phyloP scores from a whole-genome alignment of 2,329 filamentous ascomycete species.

The Alternaria incomplexa region DNA sequence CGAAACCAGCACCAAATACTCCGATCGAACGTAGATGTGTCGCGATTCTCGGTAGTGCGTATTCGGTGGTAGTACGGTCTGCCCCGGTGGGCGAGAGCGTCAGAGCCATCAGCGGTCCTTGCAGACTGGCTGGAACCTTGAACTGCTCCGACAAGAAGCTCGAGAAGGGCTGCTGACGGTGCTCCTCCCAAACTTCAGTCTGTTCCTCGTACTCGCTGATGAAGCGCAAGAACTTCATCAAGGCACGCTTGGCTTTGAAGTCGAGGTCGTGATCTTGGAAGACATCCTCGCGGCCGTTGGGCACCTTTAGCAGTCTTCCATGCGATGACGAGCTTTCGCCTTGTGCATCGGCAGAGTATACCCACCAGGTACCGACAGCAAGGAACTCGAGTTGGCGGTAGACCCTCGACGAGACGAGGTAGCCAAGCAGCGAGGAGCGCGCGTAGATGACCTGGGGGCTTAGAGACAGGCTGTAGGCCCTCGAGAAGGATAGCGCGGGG shows the following conservation, averaged over 20 bases:
- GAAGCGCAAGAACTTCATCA: constrained; percentile 96
- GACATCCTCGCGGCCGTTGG: constrained; percentile 89
- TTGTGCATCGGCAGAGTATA: constrained; percentile 58
- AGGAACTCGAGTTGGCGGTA: constrained; percentile 92
- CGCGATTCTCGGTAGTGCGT: constrained; percentile 75
- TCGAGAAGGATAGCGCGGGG: constrained; percentile 63
- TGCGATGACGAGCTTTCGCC: background rate
- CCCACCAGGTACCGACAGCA: constrained; percentile 91
- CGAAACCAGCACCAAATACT: constrained; percentile 85
- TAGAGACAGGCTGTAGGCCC: constrained; percentile 82
- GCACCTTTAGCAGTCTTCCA: constrained; percentile 69
- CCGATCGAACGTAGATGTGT: constrained; percentile 87
- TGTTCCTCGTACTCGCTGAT: constrained; percentile 74
- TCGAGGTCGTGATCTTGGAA: constrained; percentile 80
- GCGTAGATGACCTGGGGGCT: constrained; percentile 88
- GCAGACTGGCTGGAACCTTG: constrained; percentile 67
- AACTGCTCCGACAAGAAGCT: constrained; percentile 64
- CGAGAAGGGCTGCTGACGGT: constrained; percentile 62
- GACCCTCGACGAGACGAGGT: constrained; percentile 86
- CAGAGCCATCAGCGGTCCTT: constrained; percentile 70
- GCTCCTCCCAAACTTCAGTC: constrained; percentile 63
- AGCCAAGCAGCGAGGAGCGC: constrained; percentile 75
- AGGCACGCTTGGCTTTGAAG: constrained; percentile 77
- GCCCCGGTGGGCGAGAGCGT: constrained; percentile 71
- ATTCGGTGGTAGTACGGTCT: constrained; percentile 65